Percentiles rank a stretch among this genome's conserved stretches.
Evolutionary conservation across 1,139 yeast genomes (phyloP).

Genomic region (Kurtzmaniella natalensis): DNA sequence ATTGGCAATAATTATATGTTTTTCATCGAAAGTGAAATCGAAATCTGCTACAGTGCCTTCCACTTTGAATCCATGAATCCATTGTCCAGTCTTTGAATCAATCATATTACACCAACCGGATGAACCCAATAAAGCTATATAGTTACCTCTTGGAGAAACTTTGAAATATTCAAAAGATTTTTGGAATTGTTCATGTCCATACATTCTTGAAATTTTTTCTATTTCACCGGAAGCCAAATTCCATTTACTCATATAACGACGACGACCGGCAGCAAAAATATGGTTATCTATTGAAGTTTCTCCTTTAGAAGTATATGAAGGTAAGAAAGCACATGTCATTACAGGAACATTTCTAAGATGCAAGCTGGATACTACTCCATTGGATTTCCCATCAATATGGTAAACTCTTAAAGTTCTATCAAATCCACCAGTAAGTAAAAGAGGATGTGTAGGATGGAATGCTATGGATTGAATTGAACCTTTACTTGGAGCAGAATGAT

Average conservation of each 20-base stretch:
- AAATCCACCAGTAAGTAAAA: conserved; percentile 85
- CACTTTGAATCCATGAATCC: conserved; percentile 80
- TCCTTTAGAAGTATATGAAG: conserved; percentile 31
- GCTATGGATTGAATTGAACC: conserved; percentile 79
- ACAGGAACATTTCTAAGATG: conserved; percentile 78
- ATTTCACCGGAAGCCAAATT: conserved; percentile 70
- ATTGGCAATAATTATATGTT: conserved; percentile 58
- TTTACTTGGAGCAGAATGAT: conserved; percentile 59
- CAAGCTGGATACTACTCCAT: conserved; percentile 76
- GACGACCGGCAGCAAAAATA: conserved; percentile 85
- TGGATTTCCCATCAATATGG: conserved; percentile 87
- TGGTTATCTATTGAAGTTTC: conserved; percentile 37
- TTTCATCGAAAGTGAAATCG: conserved; percentile 60
- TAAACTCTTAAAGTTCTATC: conserved; percentile 84
- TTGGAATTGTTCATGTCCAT: conserved; percentile 86
- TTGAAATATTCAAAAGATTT: conserved; percentile 84
- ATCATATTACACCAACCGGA: conserved; percentile 89
- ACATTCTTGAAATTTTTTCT: conserved; percentile 82
- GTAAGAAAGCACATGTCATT: conserved; percentile 65
- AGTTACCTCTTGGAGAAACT: conserved; percentile 65
- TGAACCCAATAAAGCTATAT: conserved; percentile 73
- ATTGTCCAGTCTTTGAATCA: conserved; percentile 75
- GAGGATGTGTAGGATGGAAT: conserved; percentile 84
- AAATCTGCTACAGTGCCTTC: conserved; percentile 83
- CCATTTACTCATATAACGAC: conserved; percentile 91